phyloP scores from a whole-genome alignment of 106 monocot genomes.

The Triglochin maritima region DNA sequence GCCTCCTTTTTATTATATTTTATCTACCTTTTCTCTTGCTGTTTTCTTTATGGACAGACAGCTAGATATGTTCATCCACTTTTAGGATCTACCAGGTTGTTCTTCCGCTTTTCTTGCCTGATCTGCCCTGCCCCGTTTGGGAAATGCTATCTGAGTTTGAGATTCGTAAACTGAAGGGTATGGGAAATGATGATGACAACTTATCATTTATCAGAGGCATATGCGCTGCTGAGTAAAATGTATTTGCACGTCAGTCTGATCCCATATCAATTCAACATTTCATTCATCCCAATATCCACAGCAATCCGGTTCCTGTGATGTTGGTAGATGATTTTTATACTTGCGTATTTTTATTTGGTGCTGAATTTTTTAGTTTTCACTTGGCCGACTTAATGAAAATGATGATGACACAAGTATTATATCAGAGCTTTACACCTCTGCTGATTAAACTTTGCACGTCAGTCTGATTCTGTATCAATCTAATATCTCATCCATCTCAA shows the following conservation, averaged over 20 bases:
- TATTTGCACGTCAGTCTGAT: not conserved
- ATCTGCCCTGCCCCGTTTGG: too few species aligned
- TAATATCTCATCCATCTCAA: not conserved
- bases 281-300: not conserved
- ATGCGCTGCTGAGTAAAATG: constrained; percentile 1
- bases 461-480: constrained; percentile 3
- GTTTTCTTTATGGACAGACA: too few species aligned
- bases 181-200: constrained; percentile 1
- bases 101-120: too few species aligned
- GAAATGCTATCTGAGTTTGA: too few species aligned
- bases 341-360: too few species aligned
- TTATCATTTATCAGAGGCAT: not conserved
- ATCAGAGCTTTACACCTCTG: not conserved
- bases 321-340: too few species aligned
- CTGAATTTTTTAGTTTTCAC: too few species aligned
- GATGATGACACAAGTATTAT: not conserved
- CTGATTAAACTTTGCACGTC: constrained; percentile 6
- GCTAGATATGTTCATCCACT: too few species aligned
- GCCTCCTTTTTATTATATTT: too few species aligned
- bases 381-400: not conserved
- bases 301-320: not conserved
- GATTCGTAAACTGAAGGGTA: too few species aligned
- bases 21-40: too few species aligned
- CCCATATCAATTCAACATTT: not conserved
- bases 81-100: too few species aligned